phyloP scores from a whole-genome alignment of 2,329 filamentous ascomycete genomes.

The Lojkania enalia region DNA sequence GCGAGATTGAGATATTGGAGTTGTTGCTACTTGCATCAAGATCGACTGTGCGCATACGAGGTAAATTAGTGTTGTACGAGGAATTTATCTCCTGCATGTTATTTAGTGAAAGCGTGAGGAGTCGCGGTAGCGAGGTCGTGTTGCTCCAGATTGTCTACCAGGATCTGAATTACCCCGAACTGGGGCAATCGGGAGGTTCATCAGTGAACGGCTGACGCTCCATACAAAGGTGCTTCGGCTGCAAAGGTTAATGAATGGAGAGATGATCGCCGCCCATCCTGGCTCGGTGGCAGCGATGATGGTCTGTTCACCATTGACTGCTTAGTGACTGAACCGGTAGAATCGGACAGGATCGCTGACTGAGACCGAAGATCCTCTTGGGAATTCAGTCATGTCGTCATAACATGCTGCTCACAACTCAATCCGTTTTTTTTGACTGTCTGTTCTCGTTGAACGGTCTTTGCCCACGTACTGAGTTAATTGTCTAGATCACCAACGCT shows the following conservation, averaged over 20 bases:
- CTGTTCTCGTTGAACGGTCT: too few species aligned
- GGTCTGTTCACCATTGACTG: too few species aligned
- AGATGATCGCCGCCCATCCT: not conserved
- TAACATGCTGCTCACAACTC: not conserved
- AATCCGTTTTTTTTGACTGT: too few species aligned
- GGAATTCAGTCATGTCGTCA: not conserved
- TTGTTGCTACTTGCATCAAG: not conserved
- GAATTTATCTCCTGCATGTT: not conserved
- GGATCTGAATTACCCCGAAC: not conserved
- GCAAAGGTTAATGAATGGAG: not conserved
- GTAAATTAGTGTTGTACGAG: not conserved
- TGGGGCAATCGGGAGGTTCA: not conserved
- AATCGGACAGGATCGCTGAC: too few species aligned
- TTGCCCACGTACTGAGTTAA: not conserved
- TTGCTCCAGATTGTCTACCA: constrained; percentile 3
- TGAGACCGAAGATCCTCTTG: not conserved
- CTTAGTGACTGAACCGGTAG: too few species aligned
- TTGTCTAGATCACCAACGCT: not conserved
- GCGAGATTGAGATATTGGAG: too few species aligned
- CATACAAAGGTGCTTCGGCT: not conserved
- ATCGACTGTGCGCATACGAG: constrained; percentile 12
- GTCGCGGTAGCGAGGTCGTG: constrained; percentile 8
- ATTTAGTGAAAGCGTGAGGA: not conserved
- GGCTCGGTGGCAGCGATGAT: too few species aligned
- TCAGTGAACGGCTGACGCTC: not conserved